Evolutionary conservation across 805 yeast genomes (phyloP).

Genomic region (Teunomyces funiuensis): DNA sequence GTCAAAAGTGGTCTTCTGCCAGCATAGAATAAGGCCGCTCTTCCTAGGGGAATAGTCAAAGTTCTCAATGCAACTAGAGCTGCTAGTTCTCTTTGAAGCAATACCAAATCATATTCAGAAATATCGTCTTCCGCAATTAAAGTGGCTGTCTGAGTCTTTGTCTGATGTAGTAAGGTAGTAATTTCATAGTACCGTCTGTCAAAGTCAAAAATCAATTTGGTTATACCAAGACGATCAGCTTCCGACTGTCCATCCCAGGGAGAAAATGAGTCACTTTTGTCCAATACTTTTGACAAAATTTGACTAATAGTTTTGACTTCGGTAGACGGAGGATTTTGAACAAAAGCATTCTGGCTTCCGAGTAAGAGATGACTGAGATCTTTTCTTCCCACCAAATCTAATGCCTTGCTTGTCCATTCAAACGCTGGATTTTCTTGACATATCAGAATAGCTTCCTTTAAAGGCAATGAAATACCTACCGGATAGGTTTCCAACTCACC

Average conservation of each 20-base stretch:
- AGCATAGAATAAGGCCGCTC: constrained; percentile 69
- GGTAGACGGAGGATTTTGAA: constrained; percentile 1
- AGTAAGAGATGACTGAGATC: constrained; percentile 49
- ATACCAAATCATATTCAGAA: constrained; percentile 56
- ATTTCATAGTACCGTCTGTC: constrained; percentile 83
- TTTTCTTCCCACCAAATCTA: constrained; percentile 64
- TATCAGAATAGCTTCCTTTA: constrained; percentile 57
- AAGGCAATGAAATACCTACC: constrained; percentile 64
- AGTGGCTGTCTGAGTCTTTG: constrained; percentile 58
- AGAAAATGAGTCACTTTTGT: constrained; percentile 42
- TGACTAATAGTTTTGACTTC: constrained; percentile 36
- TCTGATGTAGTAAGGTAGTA: constrained; percentile 67
- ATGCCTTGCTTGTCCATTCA: constrained; percentile 45
- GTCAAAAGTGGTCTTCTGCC: constrained; percentile 77
- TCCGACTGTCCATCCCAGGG: constrained; percentile 76
- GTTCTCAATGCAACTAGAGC: constrained; percentile 67
- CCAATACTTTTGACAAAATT: constrained; percentile 40
- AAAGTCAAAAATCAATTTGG: constrained; percentile 67
- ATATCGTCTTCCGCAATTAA: constrained; percentile 37
- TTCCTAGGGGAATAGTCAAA: constrained; percentile 71
- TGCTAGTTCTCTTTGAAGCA: constrained; percentile 59
- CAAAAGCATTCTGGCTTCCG: background rate
- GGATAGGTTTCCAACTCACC: constrained; percentile 69
- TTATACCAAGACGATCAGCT: constrained; percentile 64
- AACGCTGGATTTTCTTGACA: constrained; percentile 55